Evolutionary conservation across 1,284 basidiomycete genomes (phyloP).

Genomic region (Termitomyces sp.): DNA sequence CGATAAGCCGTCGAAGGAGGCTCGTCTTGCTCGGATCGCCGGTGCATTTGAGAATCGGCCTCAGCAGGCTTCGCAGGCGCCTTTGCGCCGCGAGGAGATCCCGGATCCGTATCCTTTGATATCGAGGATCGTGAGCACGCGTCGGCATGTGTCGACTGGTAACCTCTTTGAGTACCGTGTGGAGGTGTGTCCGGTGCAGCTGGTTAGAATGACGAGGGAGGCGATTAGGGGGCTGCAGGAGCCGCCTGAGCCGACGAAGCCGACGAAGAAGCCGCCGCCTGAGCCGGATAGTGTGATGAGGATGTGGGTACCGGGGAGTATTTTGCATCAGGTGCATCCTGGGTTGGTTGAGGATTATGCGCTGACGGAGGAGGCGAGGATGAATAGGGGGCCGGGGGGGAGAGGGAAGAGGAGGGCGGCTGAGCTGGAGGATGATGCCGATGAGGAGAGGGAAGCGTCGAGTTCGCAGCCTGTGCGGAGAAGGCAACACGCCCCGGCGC

Average conservation of each 20-base stretch:
- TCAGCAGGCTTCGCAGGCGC: not conserved
- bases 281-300: conserved; percentile 29
- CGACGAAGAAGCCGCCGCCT: conserved; percentile 14
- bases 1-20: not conserved
- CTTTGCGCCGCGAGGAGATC: not conserved
- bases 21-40: no score
- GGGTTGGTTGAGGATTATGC: conserved; percentile 29
- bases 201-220: not conserved
- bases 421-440: not conserved
- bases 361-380: conserved; percentile 12
- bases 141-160: not conserved
- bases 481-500: not conserved
- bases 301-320: conserved; percentile 39
- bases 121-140: not conserved
- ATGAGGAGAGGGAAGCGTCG: not conserved
- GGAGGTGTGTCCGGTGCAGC: not conserved
- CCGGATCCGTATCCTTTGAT: not conserved
- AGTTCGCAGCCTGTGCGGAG: not conserved
- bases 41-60: not conserved
- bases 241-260: not conserved
- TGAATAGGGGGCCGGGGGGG: not conserved
- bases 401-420: not conserved
- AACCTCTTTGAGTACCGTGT: not conserved
- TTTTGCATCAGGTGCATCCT: conserved; percentile 43
- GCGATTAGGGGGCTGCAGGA: not conserved